Evolutionary conservation across 192 early-diverging fungal genomes (phyloP).

Genomic region (Entophlyctis helioformis): DNA sequence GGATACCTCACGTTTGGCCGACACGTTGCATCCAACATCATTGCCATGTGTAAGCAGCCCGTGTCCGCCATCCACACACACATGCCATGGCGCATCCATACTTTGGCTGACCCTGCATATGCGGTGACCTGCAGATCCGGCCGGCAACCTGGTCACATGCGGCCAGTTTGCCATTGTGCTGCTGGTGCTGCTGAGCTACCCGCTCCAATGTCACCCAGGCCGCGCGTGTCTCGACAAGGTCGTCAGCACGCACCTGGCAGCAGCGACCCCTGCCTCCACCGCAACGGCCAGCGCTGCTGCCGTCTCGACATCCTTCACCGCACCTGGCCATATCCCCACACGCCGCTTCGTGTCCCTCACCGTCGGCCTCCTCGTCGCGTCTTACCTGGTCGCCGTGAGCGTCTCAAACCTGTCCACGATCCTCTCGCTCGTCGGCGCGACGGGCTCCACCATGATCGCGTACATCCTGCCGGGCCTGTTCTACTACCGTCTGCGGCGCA

Average conservation of each 20-base stretch:
- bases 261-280: slow-evolving; percentile 15
- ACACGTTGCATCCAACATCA: slow-evolving; percentile 66
- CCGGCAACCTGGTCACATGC: slow-evolving; percentile 55
- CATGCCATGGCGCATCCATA: not conserved
- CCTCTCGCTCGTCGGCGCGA: slow-evolving; percentile 87
- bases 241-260: slow-evolving; percentile 16
- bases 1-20: slow-evolving; percentile 88
- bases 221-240: slow-evolving; percentile 85
- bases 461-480: slow-evolving; percentile 92
- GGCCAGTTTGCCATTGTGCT: slow-evolving; percentile 83
- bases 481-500: slow-evolving; percentile 73
- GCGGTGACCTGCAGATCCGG: no score
- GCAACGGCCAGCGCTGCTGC: not conserved
- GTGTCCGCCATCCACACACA: not conserved
- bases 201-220: slow-evolving; percentile 87
- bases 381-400: slow-evolving; percentile 30
- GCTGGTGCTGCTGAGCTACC: slow-evolving; percentile 81
- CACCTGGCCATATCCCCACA: not conserved
- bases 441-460: slow-evolving; percentile 89
- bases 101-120: no score
- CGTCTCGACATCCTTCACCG: slow-evolving; percentile 1
- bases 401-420: slow-evolving; percentile 66
- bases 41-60: slow-evolving; percentile 49
- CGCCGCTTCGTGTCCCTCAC: not conserved
- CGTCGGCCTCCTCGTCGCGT: slow-evolving; percentile 2